A percentile compares a stretch with the other conserved stretches of the same genome.
Conservation (phyloP, 2,329 filamentous ascomycete genomes). For the Pleoardoris graminearum region DNA sequence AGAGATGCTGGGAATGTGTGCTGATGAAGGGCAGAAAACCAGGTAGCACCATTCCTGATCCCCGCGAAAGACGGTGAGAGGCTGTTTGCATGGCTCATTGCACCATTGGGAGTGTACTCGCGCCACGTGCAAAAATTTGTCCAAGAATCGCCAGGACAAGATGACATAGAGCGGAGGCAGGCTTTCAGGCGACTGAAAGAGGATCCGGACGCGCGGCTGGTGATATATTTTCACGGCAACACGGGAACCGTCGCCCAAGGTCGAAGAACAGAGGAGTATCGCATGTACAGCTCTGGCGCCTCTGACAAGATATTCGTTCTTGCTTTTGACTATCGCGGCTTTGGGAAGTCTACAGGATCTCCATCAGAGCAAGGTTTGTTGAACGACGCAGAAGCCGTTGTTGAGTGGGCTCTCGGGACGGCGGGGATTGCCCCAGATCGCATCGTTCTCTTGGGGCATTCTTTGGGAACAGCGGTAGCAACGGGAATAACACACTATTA, state of each 20-base stretch:
- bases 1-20: background rate
- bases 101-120: slow-evolving; percentile 76
- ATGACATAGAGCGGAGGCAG: slow-evolving; percentile 54
- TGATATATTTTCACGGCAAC: slow-evolving; percentile 65
- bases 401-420: slow-evolving; percentile 74
- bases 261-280: slow-evolving; percentile 75
- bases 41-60: slow-evolving; percentile 82
- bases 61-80: slow-evolving; percentile 73
- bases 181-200: slow-evolving; percentile 56
- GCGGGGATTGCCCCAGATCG: slow-evolving; percentile 68
- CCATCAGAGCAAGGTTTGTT: slow-evolving; percentile 82
- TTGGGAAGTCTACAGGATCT: slow-evolving; percentile 75
- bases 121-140: slow-evolving; percentile 69
- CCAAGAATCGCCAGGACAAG: slow-evolving; percentile 38
- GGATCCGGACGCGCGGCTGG: slow-evolving; percentile 57
- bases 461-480: slow-evolving; percentile 83
- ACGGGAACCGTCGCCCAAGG: slow-evolving; percentile 76
- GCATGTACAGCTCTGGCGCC: slow-evolving; percentile 69
- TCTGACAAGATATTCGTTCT: slow-evolving; percentile 65
- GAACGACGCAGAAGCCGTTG: slow-evolving; percentile 71
- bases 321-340: slow-evolving; percentile 90
- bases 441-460: slow-evolving; percentile 84
- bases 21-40: slow-evolving; percentile 63
- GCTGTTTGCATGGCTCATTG: slow-evolving; percentile 88
- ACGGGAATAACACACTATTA: slow-evolving; percentile 74